Base-by-base conservation (phyloP, 2,329 filamentous ascomycete species). In the Pseudogymnoascus sp. region DNA sequence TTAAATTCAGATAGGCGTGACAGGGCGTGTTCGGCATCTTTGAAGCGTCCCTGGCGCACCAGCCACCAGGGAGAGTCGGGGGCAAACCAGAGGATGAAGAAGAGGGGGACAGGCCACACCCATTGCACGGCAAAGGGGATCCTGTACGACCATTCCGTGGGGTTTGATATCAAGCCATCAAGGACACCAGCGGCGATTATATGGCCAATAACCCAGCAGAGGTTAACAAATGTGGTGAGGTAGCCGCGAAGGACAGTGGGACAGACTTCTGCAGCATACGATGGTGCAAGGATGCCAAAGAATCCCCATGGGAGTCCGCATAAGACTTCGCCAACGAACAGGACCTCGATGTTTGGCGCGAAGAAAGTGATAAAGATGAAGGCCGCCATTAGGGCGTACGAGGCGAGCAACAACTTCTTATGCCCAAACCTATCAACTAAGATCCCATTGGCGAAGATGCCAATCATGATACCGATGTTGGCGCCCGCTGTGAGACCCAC, bases 161-260 rank as follows among this genome's bases (percentile, higher is more conserved):
- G 30, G 22, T 37, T 37, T 37, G 54, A 37, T 22, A 58, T 37
- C 20, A 37, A 37, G 32, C 54, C 54, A 37, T 37, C 12, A n/a
- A 81, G 77, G 16, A 80, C 78, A 11, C 78, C 79, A 57, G 79
- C 73, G 30, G 77, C 78, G 63, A 81, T 78, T 18, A 80, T 66
- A 64, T 81, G 79, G 18, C 79, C 78, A 3, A 81, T 63, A 43
- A 69, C 80, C 80, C 80, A 83, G 73, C 80, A 82, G 67, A 81
- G 77, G 67, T 81, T 81, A 63, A 81, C 77, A 61, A 81, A 83
- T 0, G 80, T 81, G 0, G 79, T 82, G 37, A 82, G 72, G 64
- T 82, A 82, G 12, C 78, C 79, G 61, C 81, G 75, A 3, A 83
- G 71, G 41, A 79, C 79, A n/a, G 82, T 77, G 3, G 81, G 81